A percentile compares a stretch with the other conserved stretches of the same genome.
Evolutionary conservation across 768 basidiomycete genomes (phyloP).

Genomic region (Tricholomella constricta): DNA sequence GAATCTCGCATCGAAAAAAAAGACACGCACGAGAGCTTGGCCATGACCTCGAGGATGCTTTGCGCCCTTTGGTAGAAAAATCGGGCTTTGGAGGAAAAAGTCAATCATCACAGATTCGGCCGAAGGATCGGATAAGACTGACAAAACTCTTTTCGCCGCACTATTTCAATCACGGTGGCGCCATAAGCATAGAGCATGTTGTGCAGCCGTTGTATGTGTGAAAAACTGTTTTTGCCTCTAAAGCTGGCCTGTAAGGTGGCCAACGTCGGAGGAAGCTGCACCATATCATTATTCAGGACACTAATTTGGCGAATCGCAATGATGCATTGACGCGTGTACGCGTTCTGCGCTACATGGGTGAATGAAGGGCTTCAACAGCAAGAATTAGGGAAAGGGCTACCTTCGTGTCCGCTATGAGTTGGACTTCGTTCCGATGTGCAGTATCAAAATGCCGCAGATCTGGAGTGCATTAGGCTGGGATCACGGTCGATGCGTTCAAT

Average conservation of each 20-base stretch:
- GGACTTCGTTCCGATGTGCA: conserved; percentile 62
- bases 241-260: conserved; percentile 70
- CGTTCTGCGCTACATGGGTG: conserved; percentile 52
- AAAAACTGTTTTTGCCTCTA: conserved; percentile 77
- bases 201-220: conserved; percentile 89
- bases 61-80: conserved; percentile 84
- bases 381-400: conserved; percentile 30
- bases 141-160: conserved; percentile 90
- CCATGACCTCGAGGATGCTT: conserved; percentile 83
- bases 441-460: conserved; percentile 67
- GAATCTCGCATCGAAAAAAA: background rate
- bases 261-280: conserved; percentile 69
- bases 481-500: background rate
- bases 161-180: conserved; percentile 87
- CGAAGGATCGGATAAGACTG: conserved; percentile 24
- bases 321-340: conserved; percentile 69
- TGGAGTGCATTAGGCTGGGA: conserved; percentile 24
- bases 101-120: background rate
- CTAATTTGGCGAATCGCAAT: conserved; percentile 74
- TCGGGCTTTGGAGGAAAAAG: conserved; percentile 45
- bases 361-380: conserved; percentile 18
- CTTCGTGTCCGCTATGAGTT: conserved; percentile 55
- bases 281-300: conserved; percentile 76
- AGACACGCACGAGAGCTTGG: conserved; percentile 76
- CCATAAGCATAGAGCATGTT: conserved; percentile 92